Percentiles rank a stretch among this genome's conserved stretches.
Conservation (phyloP, 305 asterid species). For the Fraxinus baroniana region DNA sequence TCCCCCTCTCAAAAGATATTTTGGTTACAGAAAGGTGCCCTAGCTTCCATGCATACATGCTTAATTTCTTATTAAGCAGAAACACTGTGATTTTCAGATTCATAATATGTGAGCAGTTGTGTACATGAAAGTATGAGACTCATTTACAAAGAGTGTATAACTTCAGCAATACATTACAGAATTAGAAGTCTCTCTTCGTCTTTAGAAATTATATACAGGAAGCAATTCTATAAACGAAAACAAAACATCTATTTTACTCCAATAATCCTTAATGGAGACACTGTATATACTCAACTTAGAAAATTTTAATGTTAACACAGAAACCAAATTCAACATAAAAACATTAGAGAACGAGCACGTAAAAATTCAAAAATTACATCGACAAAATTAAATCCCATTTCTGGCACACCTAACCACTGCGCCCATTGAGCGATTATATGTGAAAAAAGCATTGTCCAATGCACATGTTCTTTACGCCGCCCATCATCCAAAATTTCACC, state of each 20-base stretch:
- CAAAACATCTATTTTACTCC: not conserved
- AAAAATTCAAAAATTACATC: not conserved
- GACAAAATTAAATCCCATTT: not conserved
- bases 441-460: conserved; percentile 77
- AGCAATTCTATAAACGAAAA: not conserved
- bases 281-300: not conserved
- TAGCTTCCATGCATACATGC: not conserved
- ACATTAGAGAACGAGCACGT: not conserved
- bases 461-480: conserved; percentile 52
- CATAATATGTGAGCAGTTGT: not conserved
- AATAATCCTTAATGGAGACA: not conserved
- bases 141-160: not conserved
- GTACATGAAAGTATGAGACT: not conserved
- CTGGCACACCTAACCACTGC: conserved; percentile 77
- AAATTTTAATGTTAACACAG: not conserved
- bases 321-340: not conserved
- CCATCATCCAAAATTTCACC: conserved; percentile 68
- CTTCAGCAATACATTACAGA: not conserved
- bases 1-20: not conserved
- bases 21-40: not conserved
- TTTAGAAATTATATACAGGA: not conserved
- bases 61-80: not conserved
- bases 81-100: not conserved
- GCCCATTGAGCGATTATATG: conserved; percentile 91
- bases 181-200: not conserved